Evolutionary conservation across 116 monocot species (phyloP).

Genomic region (Posidonia oceanica): DNA sequence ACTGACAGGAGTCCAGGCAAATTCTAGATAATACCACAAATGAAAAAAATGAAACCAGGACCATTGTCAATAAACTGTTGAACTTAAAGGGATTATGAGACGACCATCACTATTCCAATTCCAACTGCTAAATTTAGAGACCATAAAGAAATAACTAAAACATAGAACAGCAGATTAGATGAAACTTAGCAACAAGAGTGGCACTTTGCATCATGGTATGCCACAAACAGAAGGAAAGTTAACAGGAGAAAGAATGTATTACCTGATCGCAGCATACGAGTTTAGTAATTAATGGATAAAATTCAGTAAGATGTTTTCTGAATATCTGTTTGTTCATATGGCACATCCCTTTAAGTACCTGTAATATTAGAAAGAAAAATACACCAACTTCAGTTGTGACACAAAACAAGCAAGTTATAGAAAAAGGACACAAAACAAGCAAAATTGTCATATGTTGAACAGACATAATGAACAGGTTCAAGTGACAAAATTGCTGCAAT

Average conservation of each 20-base stretch:
- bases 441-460: no score
- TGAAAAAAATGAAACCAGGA: no score
- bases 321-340: slow-evolving; percentile 73
- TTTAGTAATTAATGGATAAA: slow-evolving; percentile 88
- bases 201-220: neutral
- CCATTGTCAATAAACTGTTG: no score
- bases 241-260: no score
- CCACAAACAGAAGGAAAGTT: neutral
- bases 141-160: neutral
- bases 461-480: no score
- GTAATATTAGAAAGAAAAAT: slow-evolving; percentile 6
- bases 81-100: neutral
- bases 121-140: neutral
- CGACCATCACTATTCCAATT: neutral
- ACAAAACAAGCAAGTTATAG: neutral
- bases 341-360: slow-evolving; percentile 92
- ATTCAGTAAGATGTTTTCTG: slow-evolving; percentile 69
- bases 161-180: neutral
- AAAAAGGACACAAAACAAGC: neutral
- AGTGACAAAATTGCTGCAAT: neutral
- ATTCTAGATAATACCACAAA: no score
- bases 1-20: no score
- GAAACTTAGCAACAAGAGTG: neutral
- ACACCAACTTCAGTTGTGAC: neutral
- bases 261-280: slow-evolving; percentile 56